Evolutionary conservation across 106 monocot species (phyloP), one percentile per base, ranked within the genome.

Genomic region (Apostasia shenzhenica): DNA sequence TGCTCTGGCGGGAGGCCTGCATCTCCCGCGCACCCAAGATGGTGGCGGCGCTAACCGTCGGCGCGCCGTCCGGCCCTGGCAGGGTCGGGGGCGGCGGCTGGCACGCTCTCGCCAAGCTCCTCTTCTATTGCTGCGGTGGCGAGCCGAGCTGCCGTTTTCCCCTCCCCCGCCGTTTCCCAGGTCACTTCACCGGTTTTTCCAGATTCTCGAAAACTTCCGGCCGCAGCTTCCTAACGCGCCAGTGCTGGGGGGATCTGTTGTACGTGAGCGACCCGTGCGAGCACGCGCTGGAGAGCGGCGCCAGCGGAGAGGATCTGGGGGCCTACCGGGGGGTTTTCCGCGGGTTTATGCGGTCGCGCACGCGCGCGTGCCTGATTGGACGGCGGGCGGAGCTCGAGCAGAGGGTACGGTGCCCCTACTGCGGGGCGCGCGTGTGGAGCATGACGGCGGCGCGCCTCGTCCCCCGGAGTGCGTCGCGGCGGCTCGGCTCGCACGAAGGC

Each of bases 181-280:
- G 69, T 2, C 69, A 70, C 50, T 50, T 90, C 68, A 45, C 57
- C 0, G 13, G 26, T 3, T 61, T 63, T 14, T 83, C 90, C 6
- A 66, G 85, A 5, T 90, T 90, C 78, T 90, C 90, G 38, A 90
- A 90, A 54, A 90, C 90, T 1, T 85, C 90, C 8, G 90, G 90
- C 39, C 67, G 69, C 72, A 83, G 83, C 69, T 90, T 90, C 78
- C 80, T 90, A 9, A 26, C 68, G 14, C 71, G 78, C 43, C 66
- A 69, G 4, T 85, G 85, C 75, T 61, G 76, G 72, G 80, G 76
- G 1, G 89, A 89, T 61, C 63, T 81, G 66, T 78, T 85, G 0
- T 85, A 80, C 75, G 78, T 89, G 49, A 80, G 82, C 67, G 89
- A 89, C 69, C 89, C 89, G 39, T 89, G 89, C 77, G 89, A 89